Evolutionary conservation across 495 filamentous ascomycete species (phyloP).

Genomic region (Tuber aestivum): DNA sequence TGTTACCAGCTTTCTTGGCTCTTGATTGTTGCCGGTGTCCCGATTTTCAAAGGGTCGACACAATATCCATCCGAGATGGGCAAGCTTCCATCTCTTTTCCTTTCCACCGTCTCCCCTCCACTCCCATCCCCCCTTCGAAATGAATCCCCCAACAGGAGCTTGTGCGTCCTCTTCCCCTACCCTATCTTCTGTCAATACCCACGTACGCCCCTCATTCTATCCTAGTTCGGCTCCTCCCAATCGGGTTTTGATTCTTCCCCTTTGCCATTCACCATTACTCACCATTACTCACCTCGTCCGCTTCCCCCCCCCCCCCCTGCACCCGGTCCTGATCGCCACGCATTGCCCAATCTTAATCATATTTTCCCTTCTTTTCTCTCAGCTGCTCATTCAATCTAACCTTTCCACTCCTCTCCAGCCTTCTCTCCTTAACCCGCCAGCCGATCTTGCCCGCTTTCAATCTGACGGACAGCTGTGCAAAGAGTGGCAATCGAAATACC

Average conservation of each 20-base stretch:
- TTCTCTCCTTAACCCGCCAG: slow-evolving; percentile 36
- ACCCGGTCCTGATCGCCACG: slow-evolving; percentile 35
- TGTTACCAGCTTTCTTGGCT: slow-evolving; percentile 10
- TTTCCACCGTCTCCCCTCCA: background rate
- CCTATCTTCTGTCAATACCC: slow-evolving; percentile 21
- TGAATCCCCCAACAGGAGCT: slow-evolving; percentile 24
- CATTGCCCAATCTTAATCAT: slow-evolving; percentile 35
- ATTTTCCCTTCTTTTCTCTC: slow-evolving; percentile 23
- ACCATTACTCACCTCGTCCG: slow-evolving; percentile 34
- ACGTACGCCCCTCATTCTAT: slow-evolving; percentile 37
- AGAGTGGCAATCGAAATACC: slow-evolving; percentile 38
- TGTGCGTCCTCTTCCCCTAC: slow-evolving; percentile 14
- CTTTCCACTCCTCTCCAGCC: slow-evolving; percentile 33
- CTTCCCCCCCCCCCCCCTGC: slow-evolving; percentile 31
- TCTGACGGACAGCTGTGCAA: slow-evolving; percentile 27
- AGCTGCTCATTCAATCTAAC: slow-evolving; percentile 16
- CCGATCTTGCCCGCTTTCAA: slow-evolving; percentile 32
- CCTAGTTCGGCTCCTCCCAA: slow-evolving; percentile 44
- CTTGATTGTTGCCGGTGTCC: slow-evolving; percentile 12
- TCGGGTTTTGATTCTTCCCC: slow-evolving; percentile 41
- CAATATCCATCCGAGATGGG: slow-evolving; percentile 11
- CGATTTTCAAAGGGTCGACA: slow-evolving; percentile 5
- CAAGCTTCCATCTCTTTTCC: slow-evolving; percentile 9
- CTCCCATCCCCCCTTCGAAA: slow-evolving; percentile 12
- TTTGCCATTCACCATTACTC: slow-evolving; percentile 30